These are phyloP conservation scores for Musa itinerans DNA, from an alignment of 176 grass and related monocot species.

Conservation along the genomic window DNA sequence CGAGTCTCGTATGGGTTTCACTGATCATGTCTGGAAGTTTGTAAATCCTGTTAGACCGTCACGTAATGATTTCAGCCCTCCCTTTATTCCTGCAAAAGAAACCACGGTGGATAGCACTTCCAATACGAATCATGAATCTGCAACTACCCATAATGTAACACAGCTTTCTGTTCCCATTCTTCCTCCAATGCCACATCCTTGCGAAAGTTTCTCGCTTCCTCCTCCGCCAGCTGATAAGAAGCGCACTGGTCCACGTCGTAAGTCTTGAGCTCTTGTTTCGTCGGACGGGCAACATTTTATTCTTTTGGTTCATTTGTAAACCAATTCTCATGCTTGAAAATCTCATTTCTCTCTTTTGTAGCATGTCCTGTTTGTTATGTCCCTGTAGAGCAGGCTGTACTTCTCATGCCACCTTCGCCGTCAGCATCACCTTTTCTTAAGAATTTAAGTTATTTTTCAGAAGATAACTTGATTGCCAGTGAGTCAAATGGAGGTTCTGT, in stretches of 20 bases:
- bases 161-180: constrained; percentile 18
- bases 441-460: constrained; percentile 16
- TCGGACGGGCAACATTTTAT: background rate
- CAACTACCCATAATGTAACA: constrained; percentile 21
- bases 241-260: constrained; percentile 92
- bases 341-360: constrained; percentile 38
- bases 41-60: constrained; percentile 48
- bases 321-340: constrained; percentile 13
- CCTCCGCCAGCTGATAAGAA: constrained; percentile 75
- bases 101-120: constrained; percentile 25
- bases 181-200: constrained; percentile 48
- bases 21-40: constrained; percentile 42
- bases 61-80: constrained; percentile 34
- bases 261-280: constrained; percentile 30
- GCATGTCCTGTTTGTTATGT: constrained; percentile 96
- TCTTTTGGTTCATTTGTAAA: constrained; percentile 20
- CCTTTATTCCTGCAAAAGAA: constrained; percentile 27
- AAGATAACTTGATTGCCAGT: constrained; percentile 40
- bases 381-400: constrained; percentile 66
- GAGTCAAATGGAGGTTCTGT: constrained; percentile 50
- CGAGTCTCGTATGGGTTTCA: constrained; percentile 42
- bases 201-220: constrained; percentile 80
- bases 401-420: constrained; percentile 47
- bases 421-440: constrained; percentile 64
- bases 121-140: constrained; percentile 6